Evolutionary conservation across 2,329 filamentous ascomycete species (phyloP).

Genomic region (Cercospora sp.): DNA sequence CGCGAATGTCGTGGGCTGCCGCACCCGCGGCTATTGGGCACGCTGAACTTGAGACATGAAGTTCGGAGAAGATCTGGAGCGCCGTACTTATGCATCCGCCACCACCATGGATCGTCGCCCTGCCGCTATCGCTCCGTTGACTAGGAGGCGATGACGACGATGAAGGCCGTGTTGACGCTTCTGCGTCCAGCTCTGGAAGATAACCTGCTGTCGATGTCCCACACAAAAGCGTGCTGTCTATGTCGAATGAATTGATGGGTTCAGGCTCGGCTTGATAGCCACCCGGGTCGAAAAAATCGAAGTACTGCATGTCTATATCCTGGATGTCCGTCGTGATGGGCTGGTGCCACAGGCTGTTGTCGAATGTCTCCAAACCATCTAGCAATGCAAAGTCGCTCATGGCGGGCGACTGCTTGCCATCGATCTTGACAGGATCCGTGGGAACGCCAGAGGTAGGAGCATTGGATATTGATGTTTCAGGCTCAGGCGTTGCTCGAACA

Average conservation of each 20-base stretch:
- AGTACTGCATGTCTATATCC: constrained; percentile 1
- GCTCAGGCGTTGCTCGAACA: constrained; percentile 4
- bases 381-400: background rate
- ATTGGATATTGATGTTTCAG: background rate
- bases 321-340: background rate
- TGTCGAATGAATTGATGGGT: background rate
- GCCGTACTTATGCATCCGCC: constrained; percentile 8
- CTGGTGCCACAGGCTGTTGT: background rate
- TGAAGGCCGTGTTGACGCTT: background rate
- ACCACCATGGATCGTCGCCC: background rate
- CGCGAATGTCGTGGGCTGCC: background rate
- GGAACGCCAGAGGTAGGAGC: background rate
- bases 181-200: background rate
- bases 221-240: background rate
- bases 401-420: background rate
- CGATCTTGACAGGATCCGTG: background rate
- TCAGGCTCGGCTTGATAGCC: background rate
- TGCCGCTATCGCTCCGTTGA: background rate
- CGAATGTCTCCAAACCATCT: background rate
- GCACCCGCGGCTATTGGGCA: background rate
- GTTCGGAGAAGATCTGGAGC: constrained; percentile 6
- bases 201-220: background rate
- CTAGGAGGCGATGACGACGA: background rate
- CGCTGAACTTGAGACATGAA: constrained; percentile 3
- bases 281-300: background rate